Percentiles rank a stretch among this genome's conserved stretches.
Conservation (phyloP, 495 filamentous ascomycete species). For the Ascodesmis nigricans region DNA sequence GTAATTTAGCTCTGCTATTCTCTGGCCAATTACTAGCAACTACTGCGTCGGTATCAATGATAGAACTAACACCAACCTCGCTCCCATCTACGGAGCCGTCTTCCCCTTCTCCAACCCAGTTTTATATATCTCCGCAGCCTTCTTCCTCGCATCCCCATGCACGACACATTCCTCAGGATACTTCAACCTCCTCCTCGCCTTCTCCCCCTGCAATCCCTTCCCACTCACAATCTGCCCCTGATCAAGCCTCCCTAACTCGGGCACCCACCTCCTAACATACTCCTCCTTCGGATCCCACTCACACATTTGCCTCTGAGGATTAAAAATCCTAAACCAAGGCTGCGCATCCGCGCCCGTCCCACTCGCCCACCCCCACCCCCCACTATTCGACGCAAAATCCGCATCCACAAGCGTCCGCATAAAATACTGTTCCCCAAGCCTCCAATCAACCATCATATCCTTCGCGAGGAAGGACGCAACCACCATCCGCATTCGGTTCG, state of each 20-base stretch:
- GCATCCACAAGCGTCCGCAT: constrained; percentile 79
- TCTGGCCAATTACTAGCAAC: too few species aligned
- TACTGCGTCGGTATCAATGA: too few species aligned
- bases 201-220: constrained; percentile 48
- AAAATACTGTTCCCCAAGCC: constrained; percentile 70
- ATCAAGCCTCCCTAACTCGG: too few species aligned
- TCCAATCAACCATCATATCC: constrained; percentile 76
- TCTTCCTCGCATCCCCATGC: constrained; percentile 43
- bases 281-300: constrained; percentile 49
- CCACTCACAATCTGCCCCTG: constrained; percentile 25
- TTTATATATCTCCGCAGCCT: constrained; percentile 54
- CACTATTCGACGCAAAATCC: constrained; percentile 81
- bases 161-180: constrained; percentile 60
- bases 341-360: constrained; percentile 75
- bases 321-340: constrained; percentile 84
- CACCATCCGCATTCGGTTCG: constrained; percentile 78
- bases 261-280: constrained; percentile 53
- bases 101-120: constrained; percentile 33
- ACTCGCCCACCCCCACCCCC: constrained; percentile 72
- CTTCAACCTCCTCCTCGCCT: constrained; percentile 36
- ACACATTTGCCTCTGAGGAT: constrained; percentile 66
- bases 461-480: constrained; percentile 73
- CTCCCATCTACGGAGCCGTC: too few species aligned
- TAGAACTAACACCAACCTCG: too few species aligned
- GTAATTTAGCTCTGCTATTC: too few species aligned